Evolutionary conservation across 495 filamentous ascomycete species (phyloP), one percentile per base, ranked within the genome.

Genomic region (Neurospora sp.): DNA sequence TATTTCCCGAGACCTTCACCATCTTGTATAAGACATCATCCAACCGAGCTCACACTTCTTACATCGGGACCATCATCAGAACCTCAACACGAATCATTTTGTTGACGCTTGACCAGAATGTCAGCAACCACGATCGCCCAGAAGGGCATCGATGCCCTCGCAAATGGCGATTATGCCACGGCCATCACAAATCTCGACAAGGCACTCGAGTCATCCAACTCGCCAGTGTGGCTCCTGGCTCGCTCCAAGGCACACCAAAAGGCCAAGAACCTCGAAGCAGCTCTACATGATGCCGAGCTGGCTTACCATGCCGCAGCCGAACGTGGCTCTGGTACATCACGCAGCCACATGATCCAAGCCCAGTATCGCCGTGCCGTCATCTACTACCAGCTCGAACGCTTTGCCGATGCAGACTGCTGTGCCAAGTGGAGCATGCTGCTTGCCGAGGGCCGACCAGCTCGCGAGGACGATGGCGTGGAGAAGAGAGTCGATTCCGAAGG

Each of bases 181-280:
- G 95, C 94, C 10, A 88, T 97, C 76, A 80, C 81, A 8, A 84
- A 91, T 75, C 93, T 93, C 74, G 92, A 94, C n/a, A 83, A 86
- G 68, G 96, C 94, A n/a, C 82, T 99, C 6, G 75, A 84, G 38
- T 79, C 86, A 8, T 90, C 92, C 12, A 88, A 86, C 40, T 91
- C 94, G 8, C 91, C 93, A 6, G 80, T 88, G 72, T 98, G 96
- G 87, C 92, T 96, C 74, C 89, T 97, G 73, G 91, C 96, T 79
- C 93, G 96, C 37, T 92, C 93, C 3, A 94, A 90, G 12, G 94
- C 94, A 38, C 91, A 93, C 77, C 87, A 93, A 9, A 91, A 94
- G 71, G 78, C 82, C 16, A 81, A 85, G 45, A 75, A 77, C 69
- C 78, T 79, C 53, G 80, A 84, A 4, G 82, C 88, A 1, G 92